Evolutionary conservation across 441 rosid species (phyloP).

Genomic region (Populus hybrid): DNA sequence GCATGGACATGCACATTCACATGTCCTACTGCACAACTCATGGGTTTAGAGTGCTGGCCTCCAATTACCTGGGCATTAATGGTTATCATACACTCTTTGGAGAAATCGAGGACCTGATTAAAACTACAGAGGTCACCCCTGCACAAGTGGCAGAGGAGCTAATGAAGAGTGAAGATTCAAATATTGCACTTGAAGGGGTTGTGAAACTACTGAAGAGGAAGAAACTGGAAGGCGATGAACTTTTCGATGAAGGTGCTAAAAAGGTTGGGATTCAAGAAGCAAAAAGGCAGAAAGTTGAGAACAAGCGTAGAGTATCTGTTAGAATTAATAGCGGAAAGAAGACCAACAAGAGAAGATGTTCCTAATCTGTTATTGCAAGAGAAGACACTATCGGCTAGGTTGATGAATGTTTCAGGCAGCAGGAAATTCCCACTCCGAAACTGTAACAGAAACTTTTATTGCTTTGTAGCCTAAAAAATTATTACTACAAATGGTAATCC

Average conservation of each 20-base stretch:
- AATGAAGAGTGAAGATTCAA: conserved; percentile 46
- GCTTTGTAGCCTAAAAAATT: not conserved
- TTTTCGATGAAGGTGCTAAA: not conserved
- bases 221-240: conserved; percentile 31
- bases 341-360: not conserved
- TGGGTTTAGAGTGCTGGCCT: conserved; percentile 47
- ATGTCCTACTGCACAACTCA: conserved; percentile 52
- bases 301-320: not conserved
- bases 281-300: not conserved
- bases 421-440: not conserved
- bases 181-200: conserved; percentile 42
- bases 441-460: not conserved
- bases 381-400: not conserved
- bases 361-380: not conserved
- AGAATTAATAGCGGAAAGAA: not conserved
- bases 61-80: conserved; percentile 44
- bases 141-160: conserved; percentile 63
- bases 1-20: conserved; percentile 74
- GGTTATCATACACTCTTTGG: conserved; percentile 33
- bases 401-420: not conserved
- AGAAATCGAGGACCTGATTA: conserved; percentile 35
- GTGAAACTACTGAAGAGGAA: conserved; percentile 41
- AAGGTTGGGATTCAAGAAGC: not conserved
- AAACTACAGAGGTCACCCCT: conserved; percentile 43
- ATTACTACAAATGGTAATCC: too few species aligned